Base-by-base conservation (phyloP, 495 filamentous ascomycete genomes). In the Penicillium longicatenatum region DNA sequence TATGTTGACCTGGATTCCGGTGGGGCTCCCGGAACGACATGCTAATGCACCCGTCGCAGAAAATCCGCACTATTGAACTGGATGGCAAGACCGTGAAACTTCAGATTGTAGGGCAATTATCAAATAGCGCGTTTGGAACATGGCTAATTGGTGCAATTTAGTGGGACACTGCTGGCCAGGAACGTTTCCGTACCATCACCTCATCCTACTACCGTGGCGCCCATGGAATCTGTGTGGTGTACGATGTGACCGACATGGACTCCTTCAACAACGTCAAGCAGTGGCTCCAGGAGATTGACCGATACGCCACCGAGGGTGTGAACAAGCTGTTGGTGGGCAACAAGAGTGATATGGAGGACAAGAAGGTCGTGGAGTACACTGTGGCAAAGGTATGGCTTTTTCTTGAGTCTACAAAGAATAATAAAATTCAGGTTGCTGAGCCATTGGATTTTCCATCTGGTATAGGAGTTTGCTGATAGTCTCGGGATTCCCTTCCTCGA, bases 241-340 rank as follows among this genome's bases (percentile, higher is more conserved):
- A 97, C 82, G 94, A 98, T 86, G 95, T 98, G 70, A 98, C 94
- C 43, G 95, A 98, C 73, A 98, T 97, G 95, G 95, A 98, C 77
- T 95, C 90, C 43, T 98, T 98, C 91, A 98, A 98, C 85, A 98
- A 98, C 79, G 95, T 98, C 65, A 97, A 98, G 89, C 95, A 98
- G 82, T 98, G 94, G 94, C 88, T 98, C 57, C 95, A 98, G 73
- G 95, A 98, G 79, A 98, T 98, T 63, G 95, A 98, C 78, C 86
- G 95, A 67, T 98, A 98, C 67, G 94, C 94, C 59, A 98, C 94
- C 53, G 94, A 98, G 76, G 95, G 95, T 66, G 94, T 98, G 66
- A 98, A 98, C 84, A 98, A 98, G 80, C 85, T 98, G 50, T 86
- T 98, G 54, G 94, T 98, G 54, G 94, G 94, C 66, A 98, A 98